phyloP scores from a whole-genome alignment of 495 filamentous ascomycete species.

The Penicillium herquei region DNA sequence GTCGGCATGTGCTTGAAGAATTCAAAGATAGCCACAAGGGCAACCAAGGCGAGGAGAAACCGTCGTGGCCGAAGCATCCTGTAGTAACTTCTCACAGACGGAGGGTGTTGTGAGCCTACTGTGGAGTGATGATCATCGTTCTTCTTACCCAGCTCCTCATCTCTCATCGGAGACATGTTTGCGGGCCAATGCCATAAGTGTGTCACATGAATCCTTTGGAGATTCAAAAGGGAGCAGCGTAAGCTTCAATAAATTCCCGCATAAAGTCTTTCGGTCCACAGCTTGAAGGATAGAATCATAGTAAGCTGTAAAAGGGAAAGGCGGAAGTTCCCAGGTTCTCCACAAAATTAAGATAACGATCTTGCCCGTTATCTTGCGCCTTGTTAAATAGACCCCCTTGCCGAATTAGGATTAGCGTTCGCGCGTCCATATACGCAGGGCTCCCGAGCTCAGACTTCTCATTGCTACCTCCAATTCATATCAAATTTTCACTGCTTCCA shows the following conservation, averaged over 20 bases:
- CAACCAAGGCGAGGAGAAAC: constrained; percentile 40
- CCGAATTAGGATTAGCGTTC: no score
- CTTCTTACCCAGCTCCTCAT: constrained; percentile 70
- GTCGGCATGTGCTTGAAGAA: constrained; percentile 57
- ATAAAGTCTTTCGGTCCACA: not conserved
- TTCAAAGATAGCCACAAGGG: constrained; percentile 43
- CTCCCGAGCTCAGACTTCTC: no score
- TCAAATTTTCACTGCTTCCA: no score
- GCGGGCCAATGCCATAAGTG: constrained; percentile 25
- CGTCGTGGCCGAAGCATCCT: constrained; percentile 42
- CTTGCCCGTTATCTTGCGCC: not conserved
- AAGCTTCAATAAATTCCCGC: not conserved
- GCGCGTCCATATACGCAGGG: no score
- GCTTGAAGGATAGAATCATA: not conserved
- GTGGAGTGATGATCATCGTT: constrained; percentile 58
- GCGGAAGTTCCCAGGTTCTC: not conserved
- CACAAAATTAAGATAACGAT: constrained; percentile 14
- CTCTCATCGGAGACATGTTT: constrained; percentile 47
- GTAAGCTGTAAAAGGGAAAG: constrained; percentile 5
- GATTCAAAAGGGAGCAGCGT: no score
- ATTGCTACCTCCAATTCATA: no score
- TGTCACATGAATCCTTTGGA: no score
- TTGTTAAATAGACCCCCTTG: no score
- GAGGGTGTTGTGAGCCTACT: constrained; percentile 14
- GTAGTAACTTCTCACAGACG: constrained; percentile 17